Evolutionary conservation across 192 early-diverging fungal species (phyloP), one percentile per base, ranked within the genome.

Genomic region (Backusella liffmaniae): DNA sequence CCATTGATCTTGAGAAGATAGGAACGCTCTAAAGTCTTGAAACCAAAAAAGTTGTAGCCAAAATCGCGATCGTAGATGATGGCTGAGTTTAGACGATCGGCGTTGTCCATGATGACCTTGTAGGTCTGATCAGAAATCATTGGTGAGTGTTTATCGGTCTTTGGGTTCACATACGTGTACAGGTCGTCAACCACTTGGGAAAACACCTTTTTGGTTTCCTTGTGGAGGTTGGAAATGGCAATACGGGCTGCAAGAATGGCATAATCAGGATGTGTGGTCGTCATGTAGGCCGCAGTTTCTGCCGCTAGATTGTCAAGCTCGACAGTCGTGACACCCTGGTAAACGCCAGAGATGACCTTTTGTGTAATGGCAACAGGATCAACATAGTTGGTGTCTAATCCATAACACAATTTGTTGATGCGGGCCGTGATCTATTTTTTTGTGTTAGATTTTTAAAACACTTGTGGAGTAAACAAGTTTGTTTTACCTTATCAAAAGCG

Each of bases 41-140:
- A 98, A 9, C 98, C 98, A 92, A 99, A 99, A 88, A 91, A 99
- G 86, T 96, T 96, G 89, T 98, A 99, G 77, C 91, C 93, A 82
- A 96, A 98, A 80, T 99, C 98, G 76, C 96, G 93, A 79, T 98
- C 94, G 81, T 98, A 99, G 79, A 96, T 96, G 71, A 99, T 92
- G 53, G 97, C 94, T n/a, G 95, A 92, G 88, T 99, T 93, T 73
- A 99, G 88, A 51, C 85, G 83, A 30, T 96, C 97, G 4, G 89
- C 89, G 82, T 99, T 80, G 36, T 86, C 85, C 80, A 88, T 83
- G 53, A 98, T 87, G 70, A 84, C 70, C 15, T 89, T 77, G 77
- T 95, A 89, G 4, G 91, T 93, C 44, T 85, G 74, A 41, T 96
- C 90, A 0, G 94, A 93, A 44, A 99, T 93, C 96, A 99, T 97